phyloP scores from a whole-genome alignment of 2,329 filamentous ascomycete genomes.

The Fusarium anguioides region DNA sequence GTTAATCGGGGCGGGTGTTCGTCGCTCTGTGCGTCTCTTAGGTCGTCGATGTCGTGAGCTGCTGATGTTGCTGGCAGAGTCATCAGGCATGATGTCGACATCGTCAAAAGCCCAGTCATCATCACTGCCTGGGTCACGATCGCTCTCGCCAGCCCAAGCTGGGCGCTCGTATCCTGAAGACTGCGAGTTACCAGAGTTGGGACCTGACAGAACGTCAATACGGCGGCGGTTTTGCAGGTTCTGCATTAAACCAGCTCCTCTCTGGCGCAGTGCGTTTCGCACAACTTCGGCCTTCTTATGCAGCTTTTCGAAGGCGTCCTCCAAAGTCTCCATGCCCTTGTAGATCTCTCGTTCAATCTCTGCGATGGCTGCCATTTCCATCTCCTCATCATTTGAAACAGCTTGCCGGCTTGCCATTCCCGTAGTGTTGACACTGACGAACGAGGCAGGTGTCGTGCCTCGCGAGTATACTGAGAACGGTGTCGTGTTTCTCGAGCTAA shows the following conservation, averaged over 20 bases:
- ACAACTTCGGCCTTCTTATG: conserved; percentile 86
- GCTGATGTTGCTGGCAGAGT: conserved; percentile 83
- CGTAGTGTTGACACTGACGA: conserved; percentile 67
- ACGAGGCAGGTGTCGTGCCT: conserved; percentile 67
- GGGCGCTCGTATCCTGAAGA: conserved; percentile 59
- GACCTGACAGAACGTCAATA: conserved; percentile 65
- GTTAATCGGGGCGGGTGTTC: conserved; percentile 78
- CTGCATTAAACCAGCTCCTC: conserved; percentile 79
- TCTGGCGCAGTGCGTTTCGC: conserved; percentile 81
- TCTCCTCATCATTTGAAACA: conserved; percentile 93
- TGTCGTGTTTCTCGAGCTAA: conserved; percentile 59
- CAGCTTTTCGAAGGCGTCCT: conserved; percentile 93
- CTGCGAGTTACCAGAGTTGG: conserved; percentile 60
- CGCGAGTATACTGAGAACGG: conserved; percentile 65
- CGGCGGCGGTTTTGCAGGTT: conserved; percentile 69
- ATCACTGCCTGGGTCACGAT: conserved; percentile 64
- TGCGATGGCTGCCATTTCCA: conserved; percentile 87
- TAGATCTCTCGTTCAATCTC: conserved; percentile 96
- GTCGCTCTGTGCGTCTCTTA: conserved; percentile 74
- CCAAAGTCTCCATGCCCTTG: conserved; percentile 90
- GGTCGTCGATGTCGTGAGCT: conserved; percentile 74
- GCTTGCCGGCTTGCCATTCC: conserved; percentile 60
- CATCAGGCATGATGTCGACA: conserved; percentile 76
- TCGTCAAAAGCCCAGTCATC: conserved; percentile 70
- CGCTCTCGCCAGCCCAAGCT: conserved; percentile 53